Conservation (phyloP, 2,329 filamentous ascomycete genomes). For the Trichophyton benhamiae region DNA sequence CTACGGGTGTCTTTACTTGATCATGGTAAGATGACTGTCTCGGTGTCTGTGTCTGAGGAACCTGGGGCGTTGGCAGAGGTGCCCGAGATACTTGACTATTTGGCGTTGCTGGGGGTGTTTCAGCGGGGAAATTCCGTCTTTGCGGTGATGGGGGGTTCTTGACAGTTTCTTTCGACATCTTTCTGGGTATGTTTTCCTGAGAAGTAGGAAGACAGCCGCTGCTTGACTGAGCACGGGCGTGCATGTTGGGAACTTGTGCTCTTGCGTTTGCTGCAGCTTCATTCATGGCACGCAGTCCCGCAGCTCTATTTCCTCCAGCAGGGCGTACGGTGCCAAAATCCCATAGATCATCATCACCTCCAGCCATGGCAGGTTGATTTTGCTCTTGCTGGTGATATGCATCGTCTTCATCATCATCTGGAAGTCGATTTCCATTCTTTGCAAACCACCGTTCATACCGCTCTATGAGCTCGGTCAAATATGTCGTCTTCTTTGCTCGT, state of each 20-base stretch:
- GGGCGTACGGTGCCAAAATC: conserved; percentile 93
- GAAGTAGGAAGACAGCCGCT: conserved; percentile 3
- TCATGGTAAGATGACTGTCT: conserved; percentile 1
- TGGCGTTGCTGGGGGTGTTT: conserved; percentile 18
- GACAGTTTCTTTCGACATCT: conserved; percentile 18
- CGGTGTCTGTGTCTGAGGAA: conserved; percentile 27
- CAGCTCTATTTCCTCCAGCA: conserved; percentile 52
- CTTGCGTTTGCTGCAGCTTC: conserved; percentile 70
- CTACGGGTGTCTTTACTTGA: conserved; percentile 38
- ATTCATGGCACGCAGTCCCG: conserved; percentile 61
- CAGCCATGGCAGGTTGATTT: conserved; percentile 31
- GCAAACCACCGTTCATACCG: conserved; percentile 77
- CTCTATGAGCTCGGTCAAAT: conserved; percentile 90
- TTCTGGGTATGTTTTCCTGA: conserved; percentile 23
- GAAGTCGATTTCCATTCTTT: conserved; percentile 59
- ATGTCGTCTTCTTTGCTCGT: conserved; percentile 88
- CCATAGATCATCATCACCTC: conserved; percentile 78
- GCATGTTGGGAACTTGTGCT: conserved; percentile 40
- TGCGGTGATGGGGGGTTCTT: conserved; percentile 47
- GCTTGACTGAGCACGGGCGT: conserved; percentile 18
- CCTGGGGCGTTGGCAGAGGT: conserved; percentile 46
- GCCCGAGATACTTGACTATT: conserved; percentile 45
- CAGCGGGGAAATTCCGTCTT: conserved; percentile 26
- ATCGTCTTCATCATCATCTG: conserved; percentile 52
- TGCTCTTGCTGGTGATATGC: conserved; percentile 20